These are phyloP conservation scores for Malus asiatica DNA, from an alignment of 306 rosid species.

Conservation along the genomic window DNA sequence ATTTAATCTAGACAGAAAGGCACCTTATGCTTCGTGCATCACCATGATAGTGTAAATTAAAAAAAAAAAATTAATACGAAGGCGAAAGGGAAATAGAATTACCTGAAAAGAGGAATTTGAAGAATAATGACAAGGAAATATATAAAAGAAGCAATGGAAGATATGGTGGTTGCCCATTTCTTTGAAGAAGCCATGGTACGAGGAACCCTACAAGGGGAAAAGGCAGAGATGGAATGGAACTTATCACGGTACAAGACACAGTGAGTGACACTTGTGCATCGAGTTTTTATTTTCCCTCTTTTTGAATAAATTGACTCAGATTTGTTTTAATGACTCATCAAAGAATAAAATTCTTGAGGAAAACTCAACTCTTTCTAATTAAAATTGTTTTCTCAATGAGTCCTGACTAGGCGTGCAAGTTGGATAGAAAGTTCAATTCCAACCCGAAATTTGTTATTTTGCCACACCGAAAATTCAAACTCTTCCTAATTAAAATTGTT, in stretches of 20 bases:
- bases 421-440: too few relatives aligned
- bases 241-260: not conserved
- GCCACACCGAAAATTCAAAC: too few relatives aligned
- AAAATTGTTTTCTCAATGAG: too few relatives aligned
- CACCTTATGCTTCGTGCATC: not conserved
- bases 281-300: too few relatives aligned
- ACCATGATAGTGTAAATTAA: not conserved
- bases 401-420: too few relatives aligned
- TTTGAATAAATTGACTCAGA: too few relatives aligned
- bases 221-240: not conserved
- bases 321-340: too few relatives aligned
- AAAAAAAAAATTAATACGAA: not conserved
- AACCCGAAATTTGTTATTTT: too few relatives aligned
- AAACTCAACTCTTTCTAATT: too few relatives aligned
- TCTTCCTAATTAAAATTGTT: too few relatives aligned
- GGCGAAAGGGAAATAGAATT: not conserved
- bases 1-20: not conserved
- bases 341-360: too few relatives aligned
- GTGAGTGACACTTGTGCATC: too few relatives aligned
- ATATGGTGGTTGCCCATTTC: slow-evolving; percentile 49
- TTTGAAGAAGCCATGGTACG: slow-evolving; percentile 59
- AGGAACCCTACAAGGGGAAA: not conserved
- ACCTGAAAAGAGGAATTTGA: slow-evolving; percentile 94
- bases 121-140: slow-evolving; percentile 62
- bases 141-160: slow-evolving; percentile 39